phyloP scores from a whole-genome alignment of 1,139 yeast species.

The Lodderomyces margitis region DNA sequence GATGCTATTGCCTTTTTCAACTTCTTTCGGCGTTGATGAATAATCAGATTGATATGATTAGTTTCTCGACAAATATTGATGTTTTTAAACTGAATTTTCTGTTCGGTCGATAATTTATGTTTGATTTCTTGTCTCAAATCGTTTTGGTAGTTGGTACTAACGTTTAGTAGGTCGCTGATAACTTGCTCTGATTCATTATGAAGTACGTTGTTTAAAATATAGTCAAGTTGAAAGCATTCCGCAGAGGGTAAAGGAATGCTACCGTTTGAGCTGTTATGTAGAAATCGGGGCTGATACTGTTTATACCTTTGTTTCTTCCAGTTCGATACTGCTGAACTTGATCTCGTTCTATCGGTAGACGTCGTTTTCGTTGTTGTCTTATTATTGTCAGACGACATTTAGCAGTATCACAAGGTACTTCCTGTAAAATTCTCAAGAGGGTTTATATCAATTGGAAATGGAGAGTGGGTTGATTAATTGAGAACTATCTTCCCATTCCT shows the following conservation, averaged over 20 bases:
- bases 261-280: constrained; percentile 10
- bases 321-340: constrained; percentile 1
- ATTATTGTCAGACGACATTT: not conserved
- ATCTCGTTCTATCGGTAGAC: not conserved
- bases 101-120: constrained; percentile 35
- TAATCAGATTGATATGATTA: constrained; percentile 20
- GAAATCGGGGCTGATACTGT: constrained; percentile 2
- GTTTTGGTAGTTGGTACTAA: constrained; percentile 35
- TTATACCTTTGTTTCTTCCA: constrained; percentile 4
- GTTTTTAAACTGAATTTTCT: constrained; percentile 36
- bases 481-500: too few relatives aligned
- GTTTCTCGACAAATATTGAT: constrained; percentile 31
- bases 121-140: constrained; percentile 42
- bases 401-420: not conserved
- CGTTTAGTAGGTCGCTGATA: constrained; percentile 30
- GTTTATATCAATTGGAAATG: not conserved
- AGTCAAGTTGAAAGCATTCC: constrained; percentile 38
- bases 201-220: constrained; percentile 33
- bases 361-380: not conserved
- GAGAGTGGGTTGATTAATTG: too few relatives aligned
- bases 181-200: constrained; percentile 33
- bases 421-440: not conserved
- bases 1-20: constrained; percentile 11
- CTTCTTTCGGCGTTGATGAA: constrained; percentile 21
- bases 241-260: constrained; percentile 29